Conservation (phyloP, 345 rosid species). For the Eucalyptus fibrosa region DNA sequence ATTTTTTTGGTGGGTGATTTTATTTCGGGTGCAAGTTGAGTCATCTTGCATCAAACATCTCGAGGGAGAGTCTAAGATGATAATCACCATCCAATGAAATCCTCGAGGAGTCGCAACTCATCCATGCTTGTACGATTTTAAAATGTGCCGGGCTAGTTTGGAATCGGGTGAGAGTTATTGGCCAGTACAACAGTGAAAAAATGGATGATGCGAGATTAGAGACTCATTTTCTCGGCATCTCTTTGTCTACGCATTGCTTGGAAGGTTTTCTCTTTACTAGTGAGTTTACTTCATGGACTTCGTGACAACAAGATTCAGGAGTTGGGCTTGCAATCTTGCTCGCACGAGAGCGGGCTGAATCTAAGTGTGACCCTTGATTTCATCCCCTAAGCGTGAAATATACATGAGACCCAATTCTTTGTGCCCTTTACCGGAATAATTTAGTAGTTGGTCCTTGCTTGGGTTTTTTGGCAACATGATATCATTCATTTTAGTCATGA, state of each 20-base stretch:
- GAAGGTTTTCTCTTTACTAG: background rate
- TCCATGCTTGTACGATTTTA: background rate
- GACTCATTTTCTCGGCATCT: background rate
- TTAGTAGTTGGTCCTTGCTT: background rate
- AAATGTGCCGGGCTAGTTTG: background rate
- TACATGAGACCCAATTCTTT: background rate
- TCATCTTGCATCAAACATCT: background rate
- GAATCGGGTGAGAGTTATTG: background rate
- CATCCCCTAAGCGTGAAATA: background rate
- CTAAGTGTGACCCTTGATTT: background rate
- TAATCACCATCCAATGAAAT: background rate
- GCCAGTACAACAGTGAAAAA: background rate
- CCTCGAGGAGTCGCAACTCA: background rate
- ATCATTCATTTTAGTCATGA: background rate
- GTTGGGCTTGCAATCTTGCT: background rate
- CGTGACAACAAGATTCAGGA: background rate
- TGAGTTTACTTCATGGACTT: background rate
- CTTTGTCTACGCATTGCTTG: background rate
- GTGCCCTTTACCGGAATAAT: background rate
- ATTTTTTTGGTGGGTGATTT: background rate
- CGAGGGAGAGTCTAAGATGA: background rate
- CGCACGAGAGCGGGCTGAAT: rapidly evolving
- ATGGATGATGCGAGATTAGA: background rate
- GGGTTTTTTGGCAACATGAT: too few relatives aligned
- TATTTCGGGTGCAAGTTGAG: background rate